Conservation (phyloP, 257 asterid genomes). For the Salvia hispanica region DNA sequence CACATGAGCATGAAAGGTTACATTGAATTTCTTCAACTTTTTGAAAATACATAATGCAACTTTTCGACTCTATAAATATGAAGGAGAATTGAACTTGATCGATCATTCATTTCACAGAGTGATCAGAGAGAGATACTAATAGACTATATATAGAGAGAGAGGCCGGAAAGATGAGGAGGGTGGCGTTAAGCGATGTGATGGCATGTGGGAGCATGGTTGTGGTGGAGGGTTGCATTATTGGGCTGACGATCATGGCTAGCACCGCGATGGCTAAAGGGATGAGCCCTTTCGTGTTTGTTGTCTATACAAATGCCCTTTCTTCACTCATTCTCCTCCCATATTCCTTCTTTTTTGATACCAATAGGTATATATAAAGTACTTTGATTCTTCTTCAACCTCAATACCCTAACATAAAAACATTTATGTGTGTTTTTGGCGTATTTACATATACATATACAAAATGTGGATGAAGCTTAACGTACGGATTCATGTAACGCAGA, state of each 20-base stretch:
- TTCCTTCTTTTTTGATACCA: constrained; percentile 34
- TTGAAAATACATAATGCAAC: not conserved
- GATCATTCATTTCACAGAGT: not conserved
- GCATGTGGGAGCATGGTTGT: constrained; percentile 59
- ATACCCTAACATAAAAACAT: no score
- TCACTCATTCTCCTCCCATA: constrained; percentile 52
- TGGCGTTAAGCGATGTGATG: constrained; percentile 30
- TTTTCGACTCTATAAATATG: constrained; percentile 28
- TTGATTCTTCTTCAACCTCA: no score
- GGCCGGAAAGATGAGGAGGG: constrained; percentile 23
- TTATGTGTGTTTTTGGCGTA: no score
- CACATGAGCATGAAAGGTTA: constrained; percentile 65
- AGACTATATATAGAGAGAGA: not conserved
- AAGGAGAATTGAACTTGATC: not conserved
- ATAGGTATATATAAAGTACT: constrained; percentile 36
- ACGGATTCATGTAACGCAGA: not conserved
- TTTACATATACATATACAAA: not conserved
- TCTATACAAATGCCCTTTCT: constrained; percentile 66
- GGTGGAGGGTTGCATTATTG: constrained; percentile 64
- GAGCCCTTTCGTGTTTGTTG: constrained; percentile 78
- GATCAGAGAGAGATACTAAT: not conserved
- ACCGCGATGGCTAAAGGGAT: constrained; percentile 67
- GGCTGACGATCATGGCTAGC: constrained; percentile 63
- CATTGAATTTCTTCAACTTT: constrained; percentile 23
- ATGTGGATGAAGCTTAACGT: not conserved